phyloP scores from a whole-genome alignment of 257 asterid genomes.

The Perilla frutescens region DNA sequence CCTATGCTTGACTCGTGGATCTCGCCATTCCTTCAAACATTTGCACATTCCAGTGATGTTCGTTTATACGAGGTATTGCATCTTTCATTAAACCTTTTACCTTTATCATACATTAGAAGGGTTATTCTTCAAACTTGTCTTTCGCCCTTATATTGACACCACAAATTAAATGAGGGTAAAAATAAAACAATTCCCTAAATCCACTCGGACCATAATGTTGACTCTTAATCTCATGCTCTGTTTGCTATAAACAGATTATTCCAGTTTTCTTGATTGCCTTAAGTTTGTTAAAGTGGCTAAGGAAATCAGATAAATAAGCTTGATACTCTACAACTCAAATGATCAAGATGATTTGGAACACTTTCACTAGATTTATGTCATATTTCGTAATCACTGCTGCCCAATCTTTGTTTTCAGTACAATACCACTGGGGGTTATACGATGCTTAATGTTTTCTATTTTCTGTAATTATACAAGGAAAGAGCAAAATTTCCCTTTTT shows the following conservation, averaged over 20 bases:
- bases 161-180: not conserved
- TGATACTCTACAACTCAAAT: constrained; percentile 12
- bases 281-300: constrained; percentile 23
- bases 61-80: constrained; percentile 73
- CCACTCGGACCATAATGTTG: not conserved
- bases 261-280: constrained; percentile 23
- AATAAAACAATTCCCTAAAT: not conserved
- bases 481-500: not conserved
- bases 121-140: constrained; percentile 4
- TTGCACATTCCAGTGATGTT: constrained; percentile 53
- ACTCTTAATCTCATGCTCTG: constrained; percentile 22
- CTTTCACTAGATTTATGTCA: not conserved
- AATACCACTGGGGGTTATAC: not conserved
- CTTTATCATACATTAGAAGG: not conserved
- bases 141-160: constrained; percentile 1
- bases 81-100: not conserved
- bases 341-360: constrained; percentile 7
- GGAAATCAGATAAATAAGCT: constrained; percentile 8
- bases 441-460: not conserved
- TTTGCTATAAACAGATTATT: constrained; percentile 1
- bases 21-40: constrained; percentile 64
- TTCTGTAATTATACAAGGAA: not conserved
- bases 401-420: constrained; percentile 2
- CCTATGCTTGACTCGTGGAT: constrained; percentile 88
- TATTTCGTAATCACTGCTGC: not conserved